Evolutionary conservation across 257 asterid species (phyloP).

Genomic region (Thymus mandschuricus): DNA sequence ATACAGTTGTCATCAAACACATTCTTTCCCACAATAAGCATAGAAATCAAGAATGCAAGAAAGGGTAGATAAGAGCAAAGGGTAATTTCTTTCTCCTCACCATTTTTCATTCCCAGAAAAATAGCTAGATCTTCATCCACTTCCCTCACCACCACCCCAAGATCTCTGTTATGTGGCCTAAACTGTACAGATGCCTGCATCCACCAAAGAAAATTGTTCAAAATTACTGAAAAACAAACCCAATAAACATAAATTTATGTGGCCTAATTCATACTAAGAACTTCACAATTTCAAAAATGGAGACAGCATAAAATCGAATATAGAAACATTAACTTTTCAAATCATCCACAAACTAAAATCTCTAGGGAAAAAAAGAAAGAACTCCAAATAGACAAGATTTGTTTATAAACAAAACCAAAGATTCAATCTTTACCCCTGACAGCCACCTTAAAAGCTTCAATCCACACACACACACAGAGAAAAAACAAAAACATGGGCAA

Average conservation of each 20-base stretch:
- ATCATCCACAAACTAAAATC: constrained; percentile 1
- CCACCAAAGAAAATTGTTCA: constrained; percentile 19
- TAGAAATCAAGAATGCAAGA: not conserved
- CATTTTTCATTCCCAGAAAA: constrained; percentile 42
- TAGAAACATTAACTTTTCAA: constrained; percentile 9
- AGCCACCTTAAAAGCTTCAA: constrained; percentile 23
- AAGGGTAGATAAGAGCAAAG: constrained; percentile 4
- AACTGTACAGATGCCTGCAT: constrained; percentile 65
- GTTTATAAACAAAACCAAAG: constrained; percentile 15
- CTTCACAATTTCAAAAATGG: constrained; percentile 7
- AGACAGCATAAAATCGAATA: constrained; percentile 12
- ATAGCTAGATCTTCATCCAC: constrained; percentile 72
- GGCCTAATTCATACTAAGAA: constrained; percentile 15
- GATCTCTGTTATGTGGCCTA: constrained; percentile 64
- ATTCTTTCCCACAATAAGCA: too few relatives aligned
- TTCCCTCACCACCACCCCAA: constrained; percentile 77
- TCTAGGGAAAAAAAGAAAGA: not conserved
- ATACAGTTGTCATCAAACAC: too few relatives aligned
- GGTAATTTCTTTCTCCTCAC: constrained; percentile 26
- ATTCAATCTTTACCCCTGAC: constrained; percentile 17
- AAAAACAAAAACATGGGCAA: constrained; percentile 14
- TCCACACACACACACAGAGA: constrained; percentile 2
- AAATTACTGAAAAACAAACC: not conserved
- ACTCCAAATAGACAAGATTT: not conserved
- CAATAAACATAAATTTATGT: constrained; percentile 8